Percentiles rank a stretch among this genome's conserved stretches.
Conservation (phyloP, 2,329 filamentous ascomycete genomes). For the Apiospora phragmitis region DNA sequence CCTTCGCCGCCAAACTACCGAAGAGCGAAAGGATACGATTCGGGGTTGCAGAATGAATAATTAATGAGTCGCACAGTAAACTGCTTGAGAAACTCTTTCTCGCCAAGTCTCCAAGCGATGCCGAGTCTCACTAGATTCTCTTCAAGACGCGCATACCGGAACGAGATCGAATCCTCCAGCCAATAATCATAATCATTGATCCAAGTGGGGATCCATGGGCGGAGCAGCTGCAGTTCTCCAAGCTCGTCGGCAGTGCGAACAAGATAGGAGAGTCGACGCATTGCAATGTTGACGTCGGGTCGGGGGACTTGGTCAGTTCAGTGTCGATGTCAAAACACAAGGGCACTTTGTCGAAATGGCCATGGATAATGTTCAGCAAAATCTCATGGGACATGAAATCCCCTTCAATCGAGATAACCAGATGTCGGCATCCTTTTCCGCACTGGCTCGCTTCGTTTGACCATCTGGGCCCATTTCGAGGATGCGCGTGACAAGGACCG, state of each 20-base stretch:
- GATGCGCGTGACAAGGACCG: background rate
- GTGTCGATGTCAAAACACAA: background rate
- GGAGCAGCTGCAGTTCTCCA: background rate
- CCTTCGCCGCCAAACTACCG: too few relatives aligned
- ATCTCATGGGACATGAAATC: background rate
- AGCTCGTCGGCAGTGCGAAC: background rate
- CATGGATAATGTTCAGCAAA: background rate
- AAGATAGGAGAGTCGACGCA: background rate
- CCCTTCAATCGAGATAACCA: background rate
- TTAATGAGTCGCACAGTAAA: background rate
- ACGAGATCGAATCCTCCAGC: background rate
- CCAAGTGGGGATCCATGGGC: background rate
- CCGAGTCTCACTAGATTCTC: background rate
- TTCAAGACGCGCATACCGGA: background rate
- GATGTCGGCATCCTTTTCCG: background rate
- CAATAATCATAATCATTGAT: background rate
- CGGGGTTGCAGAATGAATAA: background rate
- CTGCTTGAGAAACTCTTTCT: background rate
- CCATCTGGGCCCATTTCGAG: background rate
- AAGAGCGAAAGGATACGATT: too few relatives aligned
- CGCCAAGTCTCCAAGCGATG: background rate
- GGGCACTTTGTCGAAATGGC: background rate
- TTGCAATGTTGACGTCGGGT: background rate
- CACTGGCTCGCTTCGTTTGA: background rate
- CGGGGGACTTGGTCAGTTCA: background rate